A percentile compares a stretch with the other conserved stretches of the same genome.
These are phyloP conservation scores for Blepharisma stoltei DNA, from an alignment of 73 alveolate genomes.

Conservation along the genomic window DNA sequence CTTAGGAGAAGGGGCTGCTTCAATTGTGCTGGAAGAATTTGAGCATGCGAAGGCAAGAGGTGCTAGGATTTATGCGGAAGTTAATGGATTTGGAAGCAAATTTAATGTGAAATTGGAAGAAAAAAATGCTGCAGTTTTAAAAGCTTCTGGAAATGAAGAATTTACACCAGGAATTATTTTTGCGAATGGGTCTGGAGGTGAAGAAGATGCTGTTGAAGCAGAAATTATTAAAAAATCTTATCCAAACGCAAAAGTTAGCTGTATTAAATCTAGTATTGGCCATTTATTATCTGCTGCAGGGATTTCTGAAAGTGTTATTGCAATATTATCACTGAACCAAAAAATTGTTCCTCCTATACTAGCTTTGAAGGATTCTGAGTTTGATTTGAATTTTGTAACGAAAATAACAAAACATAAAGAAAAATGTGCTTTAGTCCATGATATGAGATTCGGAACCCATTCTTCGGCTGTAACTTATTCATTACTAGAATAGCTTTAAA, in stretches of 20 bases:
- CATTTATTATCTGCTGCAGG: slow-evolving; percentile 30
- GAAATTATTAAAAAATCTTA: background rate
- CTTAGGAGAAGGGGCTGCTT: slow-evolving; percentile 73
- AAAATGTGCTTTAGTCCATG: no score
- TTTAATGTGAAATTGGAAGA: slow-evolving; percentile 67
- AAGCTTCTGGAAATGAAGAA: slow-evolving; percentile 18
- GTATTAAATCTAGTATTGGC: slow-evolving; percentile 27
- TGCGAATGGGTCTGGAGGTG: background rate
- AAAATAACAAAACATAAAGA: no score
- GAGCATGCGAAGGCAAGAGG: slow-evolving; percentile 66
- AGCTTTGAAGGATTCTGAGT: background rate
- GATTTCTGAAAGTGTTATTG: background rate
- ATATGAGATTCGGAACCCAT: no score
- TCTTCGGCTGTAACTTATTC: no score
- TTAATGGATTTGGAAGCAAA: slow-evolving; percentile 57
- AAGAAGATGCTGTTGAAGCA: slow-evolving; percentile 9
- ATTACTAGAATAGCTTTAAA: no score
- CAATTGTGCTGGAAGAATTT: slow-evolving; percentile 54
- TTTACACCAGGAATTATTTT: background rate
- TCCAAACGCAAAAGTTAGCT: no score
- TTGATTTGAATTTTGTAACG: background rate
- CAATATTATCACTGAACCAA: background rate
- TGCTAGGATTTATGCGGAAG: slow-evolving; percentile 72
- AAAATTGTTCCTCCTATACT: background rate
- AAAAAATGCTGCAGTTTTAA: slow-evolving; percentile 35